phyloP scores from a whole-genome alignment of 2,329 filamentous ascomycete species.

The Aulographum hederae region DNA sequence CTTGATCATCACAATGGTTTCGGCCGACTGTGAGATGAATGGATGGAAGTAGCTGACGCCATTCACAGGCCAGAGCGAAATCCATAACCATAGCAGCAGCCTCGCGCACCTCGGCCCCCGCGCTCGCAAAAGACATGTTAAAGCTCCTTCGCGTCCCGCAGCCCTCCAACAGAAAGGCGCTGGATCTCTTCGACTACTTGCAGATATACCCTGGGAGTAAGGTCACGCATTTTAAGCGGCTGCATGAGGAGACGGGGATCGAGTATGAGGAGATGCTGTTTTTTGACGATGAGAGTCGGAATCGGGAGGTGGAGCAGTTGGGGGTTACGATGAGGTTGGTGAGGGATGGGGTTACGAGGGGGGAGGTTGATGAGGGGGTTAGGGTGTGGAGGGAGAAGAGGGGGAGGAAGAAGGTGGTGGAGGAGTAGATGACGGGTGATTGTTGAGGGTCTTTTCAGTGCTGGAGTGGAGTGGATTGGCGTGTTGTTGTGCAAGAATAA shows the following conservation, averaged over 20 bases:
- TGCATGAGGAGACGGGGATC: slow-evolving; percentile 54
- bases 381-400: slow-evolving; percentile 62
- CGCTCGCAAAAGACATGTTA: slow-evolving; percentile 65
- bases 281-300: slow-evolving; percentile 83
- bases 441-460: no score
- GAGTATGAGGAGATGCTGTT: slow-evolving; percentile 77
- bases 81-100: slow-evolving; percentile 51
- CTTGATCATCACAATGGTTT: no score
- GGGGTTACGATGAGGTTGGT: slow-evolving; percentile 78
- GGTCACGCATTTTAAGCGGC: slow-evolving; percentile 61
- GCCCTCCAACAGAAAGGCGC: slow-evolving; percentile 20
- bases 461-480: no score
- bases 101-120: slow-evolving; percentile 62
- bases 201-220: slow-evolving; percentile 61
- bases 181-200: slow-evolving; percentile 37
- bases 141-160: slow-evolving; percentile 45
- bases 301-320: slow-evolving; percentile 61
- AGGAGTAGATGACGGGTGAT: no score
- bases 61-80: slow-evolving; percentile 22
- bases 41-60: no score
- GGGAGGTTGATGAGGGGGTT: slow-evolving; percentile 64
- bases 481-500: no score
- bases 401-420: slow-evolving; percentile 27
- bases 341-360: slow-evolving; percentile 55
- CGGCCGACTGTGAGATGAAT: neutral